Evolutionary conservation across 75 land plant species (phyloP), one percentile per base, ranked within the genome.

Genomic region (Ceratopteris richardii): DNA sequence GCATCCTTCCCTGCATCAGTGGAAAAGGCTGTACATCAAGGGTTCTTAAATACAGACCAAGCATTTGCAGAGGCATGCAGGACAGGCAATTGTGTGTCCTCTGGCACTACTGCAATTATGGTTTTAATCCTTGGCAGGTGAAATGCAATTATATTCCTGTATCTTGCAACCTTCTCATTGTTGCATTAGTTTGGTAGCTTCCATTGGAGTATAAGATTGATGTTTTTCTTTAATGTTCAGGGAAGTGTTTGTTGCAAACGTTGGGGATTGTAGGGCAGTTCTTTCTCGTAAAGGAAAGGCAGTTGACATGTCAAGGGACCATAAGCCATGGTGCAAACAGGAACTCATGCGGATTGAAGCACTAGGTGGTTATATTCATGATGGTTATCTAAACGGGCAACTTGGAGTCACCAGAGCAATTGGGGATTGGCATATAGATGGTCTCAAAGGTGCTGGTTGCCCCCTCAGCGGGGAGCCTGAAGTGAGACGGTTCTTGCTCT

Each of bases 371-470:
- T 78, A 74, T 25, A 75, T 82, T 1, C 43, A 58, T 57, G 91
- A 86, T 57, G 96, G 87, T 24, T 90, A 90, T 50, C 71, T 90
- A 29, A 90, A 90, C 65, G 96, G 91, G 6, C 96, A 83, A 62
- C 77, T 90, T 9, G 78, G 82, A 57, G 92, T 90, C 18, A 78
- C 96, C 17, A 83, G 96, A 21, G 96, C 96, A 27, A 62, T 86
- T 7, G 96, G 96, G 36, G 92, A 86, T 40, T 90, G 96, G 96
- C 96, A 90, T 65, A 73, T 90, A 68, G 80, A 83, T 71, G 96
- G 96, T 30, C 44, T 90, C 72, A 90, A 90, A 58, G 63, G 36
- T 63, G 65, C 14, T 48, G 84, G 77, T 2, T 76, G 78, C 19
- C 96, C 96, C 18, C 74, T 90, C 5, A 86, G 77, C 51, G 96